Conservation (phyloP, 2,329 filamentous ascomycete genomes). For the Aspergillus felis region DNA sequence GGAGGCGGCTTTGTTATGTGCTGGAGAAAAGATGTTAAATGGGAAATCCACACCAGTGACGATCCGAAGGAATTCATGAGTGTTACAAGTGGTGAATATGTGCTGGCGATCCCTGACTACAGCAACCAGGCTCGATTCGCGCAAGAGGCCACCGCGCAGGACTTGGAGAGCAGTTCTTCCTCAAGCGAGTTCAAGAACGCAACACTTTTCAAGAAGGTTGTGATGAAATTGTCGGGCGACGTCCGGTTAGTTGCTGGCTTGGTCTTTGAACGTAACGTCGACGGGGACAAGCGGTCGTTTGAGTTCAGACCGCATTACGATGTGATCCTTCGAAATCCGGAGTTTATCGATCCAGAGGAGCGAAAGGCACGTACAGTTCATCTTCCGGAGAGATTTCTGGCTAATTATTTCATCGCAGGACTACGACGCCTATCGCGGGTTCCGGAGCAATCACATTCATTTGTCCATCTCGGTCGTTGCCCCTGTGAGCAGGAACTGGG, state of each 20-base stretch:
- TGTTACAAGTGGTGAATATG: conserved; percentile 91
- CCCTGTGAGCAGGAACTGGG: conserved; percentile 83
- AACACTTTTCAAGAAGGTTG: conserved; percentile 93
- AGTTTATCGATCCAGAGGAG: conserved; percentile 59
- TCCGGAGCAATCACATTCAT: conserved; percentile 94
- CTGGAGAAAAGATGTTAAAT: conserved; percentile 90
- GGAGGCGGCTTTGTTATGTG: conserved; percentile 98
- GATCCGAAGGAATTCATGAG: conserved; percentile 93
- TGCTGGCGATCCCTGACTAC: conserved; percentile 90
- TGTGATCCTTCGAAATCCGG: conserved; percentile 77
- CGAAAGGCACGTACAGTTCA: conserved; percentile 40
- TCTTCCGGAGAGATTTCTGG: background rate
- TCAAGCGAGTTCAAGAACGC: conserved; percentile 65
- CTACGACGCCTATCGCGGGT: conserved; percentile 95
- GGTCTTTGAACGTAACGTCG: conserved; percentile 82
- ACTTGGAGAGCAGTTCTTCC: conserved; percentile 58
- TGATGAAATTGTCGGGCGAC: conserved; percentile 97
- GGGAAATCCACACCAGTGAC: conserved; percentile 77
- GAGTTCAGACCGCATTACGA: conserved; percentile 91
- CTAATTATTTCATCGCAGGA: conserved; percentile 36
- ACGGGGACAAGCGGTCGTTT: conserved; percentile 70
- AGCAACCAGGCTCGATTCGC: conserved; percentile 77
- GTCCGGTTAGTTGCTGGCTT: conserved; percentile 89
- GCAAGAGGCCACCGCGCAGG: conserved; percentile 39
- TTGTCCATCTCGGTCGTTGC: conserved; percentile 88